Base-by-base conservation (phyloP, 2,329 filamentous ascomycete species). In the Alternaria longipes region DNA sequence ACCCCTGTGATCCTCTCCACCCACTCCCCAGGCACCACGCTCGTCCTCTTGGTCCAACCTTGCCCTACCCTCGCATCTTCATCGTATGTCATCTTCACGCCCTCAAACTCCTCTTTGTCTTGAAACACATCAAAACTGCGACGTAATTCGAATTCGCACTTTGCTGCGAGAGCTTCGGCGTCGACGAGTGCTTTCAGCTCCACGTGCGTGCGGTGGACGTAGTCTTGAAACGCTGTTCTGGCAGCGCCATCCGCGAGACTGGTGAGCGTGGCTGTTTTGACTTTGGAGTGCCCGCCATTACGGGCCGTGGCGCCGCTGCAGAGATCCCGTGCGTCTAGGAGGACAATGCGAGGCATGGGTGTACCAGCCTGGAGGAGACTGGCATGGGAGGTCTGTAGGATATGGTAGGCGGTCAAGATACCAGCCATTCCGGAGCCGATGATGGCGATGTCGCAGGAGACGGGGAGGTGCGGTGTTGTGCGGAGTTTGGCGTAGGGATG, bases 401-500 rank as follows among this genome's bases (percentile, higher is more conserved):
- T 47, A 9, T 47, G 45, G 45, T 47, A 32, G 1, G 30, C 1
- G 45, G 45, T 32, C 14, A 47, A 3, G 2, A 47, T 18, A 8
- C 26, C 45, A 1, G 45, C 26, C 45, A 47, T 47, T 20, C 45
- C 45, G 45, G 45, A 47, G n/a, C 45, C 45, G n/a, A 47, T 32
- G 0, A 47, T 6, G 0, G 45, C 45, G 26, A 47, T 47, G 45
- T 47, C 45, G 26, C 45, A 47, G 3, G 45, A 14, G 5, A 26
- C 0, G 26, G 45, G 26, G 45, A 47, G 67, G 61, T 3, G 67
- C 41, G 1, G 46, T 6, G 78, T 76, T 5, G 66, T 75, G 24
- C 74, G 69, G 9, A 74, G 56, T 26, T 74, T 60, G 16, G 70
- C 71, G 42, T 77, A 67, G 7, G 64, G 62, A 28, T 72, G 68